A percentile compares a stretch with the other conserved stretches of the same genome.
These are phyloP conservation scores for Lactifluus rugatus DNA, from an alignment of 768 basidiomycete species.

Conservation along the genomic window DNA sequence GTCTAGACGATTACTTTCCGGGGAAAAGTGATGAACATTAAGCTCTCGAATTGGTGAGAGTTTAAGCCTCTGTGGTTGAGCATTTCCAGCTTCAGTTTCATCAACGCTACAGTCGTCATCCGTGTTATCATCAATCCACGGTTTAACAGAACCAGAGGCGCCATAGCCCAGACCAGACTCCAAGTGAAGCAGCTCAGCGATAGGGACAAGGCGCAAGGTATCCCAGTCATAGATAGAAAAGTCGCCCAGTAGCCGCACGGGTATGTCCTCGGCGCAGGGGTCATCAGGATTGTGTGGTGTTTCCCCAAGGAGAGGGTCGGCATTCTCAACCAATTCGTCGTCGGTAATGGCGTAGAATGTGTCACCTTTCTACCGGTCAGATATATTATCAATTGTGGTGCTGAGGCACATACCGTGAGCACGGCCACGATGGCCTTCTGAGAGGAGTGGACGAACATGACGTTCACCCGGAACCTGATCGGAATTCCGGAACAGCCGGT, in stretches of 20 bases:
- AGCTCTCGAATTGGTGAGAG: constrained; percentile 39
- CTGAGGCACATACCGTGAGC: not conserved
- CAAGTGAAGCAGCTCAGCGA: constrained; percentile 32
- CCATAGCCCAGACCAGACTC: constrained; percentile 24
- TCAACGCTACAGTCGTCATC: constrained; percentile 2
- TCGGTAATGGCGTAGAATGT: not conserved
- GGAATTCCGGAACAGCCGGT: not conserved
- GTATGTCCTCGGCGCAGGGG: constrained; percentile 32
- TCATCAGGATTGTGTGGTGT: not conserved
- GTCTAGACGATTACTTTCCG: constrained; percentile 31
- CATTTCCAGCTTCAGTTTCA: not conserved
- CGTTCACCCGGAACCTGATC: not conserved
- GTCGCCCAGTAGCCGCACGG: constrained; percentile 45
- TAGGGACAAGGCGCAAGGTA: constrained; percentile 32
- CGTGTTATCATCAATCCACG: constrained; percentile 26
- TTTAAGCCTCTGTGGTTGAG: constrained; percentile 26
- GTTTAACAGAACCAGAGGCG: constrained; percentile 32
- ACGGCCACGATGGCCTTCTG: not conserved
- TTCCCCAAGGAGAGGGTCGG: not conserved
- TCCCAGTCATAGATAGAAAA: constrained; percentile 43
- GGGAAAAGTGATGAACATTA: constrained; percentile 34
- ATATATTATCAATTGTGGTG: not conserved
- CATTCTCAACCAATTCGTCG: not conserved
- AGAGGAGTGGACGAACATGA: not conserved
- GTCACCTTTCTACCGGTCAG: not conserved